A percentile compares a stretch with the other conserved stretches of the same genome.
Conservation (phyloP, 2,329 filamentous ascomycete genomes). For the Polytolypa hystricis region DNA sequence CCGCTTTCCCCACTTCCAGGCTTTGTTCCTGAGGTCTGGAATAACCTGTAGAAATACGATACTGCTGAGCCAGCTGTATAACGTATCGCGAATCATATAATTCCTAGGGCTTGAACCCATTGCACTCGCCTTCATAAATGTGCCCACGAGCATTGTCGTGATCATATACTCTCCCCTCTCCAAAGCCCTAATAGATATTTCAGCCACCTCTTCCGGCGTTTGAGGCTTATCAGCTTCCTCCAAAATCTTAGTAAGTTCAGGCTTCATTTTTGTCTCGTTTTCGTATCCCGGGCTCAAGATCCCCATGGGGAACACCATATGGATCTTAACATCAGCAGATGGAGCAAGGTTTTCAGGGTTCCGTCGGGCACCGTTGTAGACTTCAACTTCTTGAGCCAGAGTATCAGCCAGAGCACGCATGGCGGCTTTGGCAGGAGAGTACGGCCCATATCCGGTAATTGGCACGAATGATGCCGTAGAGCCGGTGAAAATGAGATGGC, state of each 20-base stretch:
- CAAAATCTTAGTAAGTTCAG: constrained; percentile 63
- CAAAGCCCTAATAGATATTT: constrained; percentile 56
- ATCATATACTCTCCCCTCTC: constrained; percentile 73
- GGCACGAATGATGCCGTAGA: constrained; percentile 66
- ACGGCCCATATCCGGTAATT: constrained; percentile 71
- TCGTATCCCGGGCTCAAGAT: constrained; percentile 68
- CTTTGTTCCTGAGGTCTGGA: constrained; percentile 46
- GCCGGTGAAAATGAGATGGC: constrained; percentile 81
- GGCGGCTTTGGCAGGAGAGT: constrained; percentile 75
- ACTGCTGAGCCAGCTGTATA: constrained; percentile 43
- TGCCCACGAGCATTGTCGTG: constrained; percentile 61
- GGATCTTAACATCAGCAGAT: constrained; percentile 61
- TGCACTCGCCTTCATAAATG: constrained; percentile 54
- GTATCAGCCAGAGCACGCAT: constrained; percentile 74
- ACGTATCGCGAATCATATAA: constrained; percentile 42
- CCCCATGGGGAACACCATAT: constrained; percentile 72
- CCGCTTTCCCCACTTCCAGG: constrained; percentile 47
- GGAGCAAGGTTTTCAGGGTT: constrained; percentile 31
- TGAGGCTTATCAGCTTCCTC: constrained; percentile 76
- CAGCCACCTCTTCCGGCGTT: constrained; percentile 66
- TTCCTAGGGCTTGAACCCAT: constrained; percentile 45
- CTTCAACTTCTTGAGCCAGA: constrained; percentile 67
- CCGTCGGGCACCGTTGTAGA: constrained; percentile 61
- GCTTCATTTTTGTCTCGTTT: constrained; percentile 68
- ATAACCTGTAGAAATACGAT: constrained; percentile 47